phyloP scores from a whole-genome alignment of 2,329 filamentous ascomycete species.

The Leptographium wingfieldii region DNA sequence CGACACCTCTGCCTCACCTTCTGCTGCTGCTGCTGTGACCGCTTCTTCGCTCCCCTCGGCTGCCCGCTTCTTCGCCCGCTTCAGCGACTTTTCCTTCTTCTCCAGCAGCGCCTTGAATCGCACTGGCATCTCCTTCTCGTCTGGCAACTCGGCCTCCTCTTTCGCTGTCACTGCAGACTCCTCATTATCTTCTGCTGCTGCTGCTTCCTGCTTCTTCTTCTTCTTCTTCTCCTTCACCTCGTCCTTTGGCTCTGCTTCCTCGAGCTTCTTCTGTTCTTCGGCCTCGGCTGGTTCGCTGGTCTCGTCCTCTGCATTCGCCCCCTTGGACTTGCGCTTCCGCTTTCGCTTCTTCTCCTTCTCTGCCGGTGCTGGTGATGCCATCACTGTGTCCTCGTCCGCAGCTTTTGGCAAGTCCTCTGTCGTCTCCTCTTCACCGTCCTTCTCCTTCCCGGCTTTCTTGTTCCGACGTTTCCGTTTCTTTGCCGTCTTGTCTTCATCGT shows the following conservation, averaged over 20 bases:
- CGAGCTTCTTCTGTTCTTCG: not conserved
- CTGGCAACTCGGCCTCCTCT: not conserved
- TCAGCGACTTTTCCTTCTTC: conserved; percentile 43
- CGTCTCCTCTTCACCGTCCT: not conserved
- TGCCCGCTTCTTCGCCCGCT: conserved; percentile 10
- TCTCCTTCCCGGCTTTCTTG: not conserved
- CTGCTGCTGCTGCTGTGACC: not conserved
- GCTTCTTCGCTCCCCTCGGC: conserved; percentile 3
- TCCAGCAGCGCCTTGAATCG: conserved; percentile 40
- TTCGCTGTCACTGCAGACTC: not conserved
- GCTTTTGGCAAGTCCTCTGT: not conserved
- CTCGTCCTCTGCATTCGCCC: not conserved
- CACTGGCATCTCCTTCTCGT: conserved; percentile 14
- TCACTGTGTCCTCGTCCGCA: not conserved
- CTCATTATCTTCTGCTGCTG: not conserved
- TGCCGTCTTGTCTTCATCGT: not conserved
- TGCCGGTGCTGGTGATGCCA: not conserved
- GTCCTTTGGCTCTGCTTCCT: not conserved
- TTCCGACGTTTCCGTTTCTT: not conserved
- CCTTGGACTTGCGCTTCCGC: conserved; percentile 9
- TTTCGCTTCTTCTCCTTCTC: conserved; percentile 8
- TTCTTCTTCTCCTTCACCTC: not conserved
- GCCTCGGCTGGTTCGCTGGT: not conserved
- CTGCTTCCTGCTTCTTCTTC: not conserved
- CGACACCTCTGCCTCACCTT: not conserved